Evolutionary conservation across 768 basidiomycete genomes (phyloP).

Genomic region (Amanita rimosa): DNA sequence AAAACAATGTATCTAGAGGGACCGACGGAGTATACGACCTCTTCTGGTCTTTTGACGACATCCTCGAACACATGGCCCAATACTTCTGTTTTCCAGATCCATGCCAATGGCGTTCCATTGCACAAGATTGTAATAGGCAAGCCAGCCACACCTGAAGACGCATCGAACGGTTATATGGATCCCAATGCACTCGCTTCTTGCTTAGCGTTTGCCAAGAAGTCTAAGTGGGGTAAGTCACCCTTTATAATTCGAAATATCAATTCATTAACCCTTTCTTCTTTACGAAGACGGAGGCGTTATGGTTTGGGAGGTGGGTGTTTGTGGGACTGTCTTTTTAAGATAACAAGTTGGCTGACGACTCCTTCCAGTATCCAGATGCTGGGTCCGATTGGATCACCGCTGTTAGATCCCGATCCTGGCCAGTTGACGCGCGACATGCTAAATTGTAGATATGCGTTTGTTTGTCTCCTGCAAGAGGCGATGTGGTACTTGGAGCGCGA

Average conservation of each 20-base stretch:
- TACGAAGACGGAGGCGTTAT: background rate
- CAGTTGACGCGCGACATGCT: background rate
- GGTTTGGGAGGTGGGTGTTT: background rate
- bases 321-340: background rate
- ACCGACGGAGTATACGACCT: constrained; percentile 39
- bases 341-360: background rate
- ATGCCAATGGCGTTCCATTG: constrained; percentile 33
- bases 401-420: background rate
- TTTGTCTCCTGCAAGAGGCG: too few relatives aligned
- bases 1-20: constrained; percentile 25
- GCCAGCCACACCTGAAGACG: constrained; percentile 31
- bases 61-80: constrained; percentile 44
- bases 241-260: background rate
- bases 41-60: constrained; percentile 34
- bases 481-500: background rate
- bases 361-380: background rate
- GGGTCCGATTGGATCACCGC: background rate
- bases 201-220: constrained; percentile 32
- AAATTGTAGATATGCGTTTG: background rate
- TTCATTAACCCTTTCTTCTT: background rate
- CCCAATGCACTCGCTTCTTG: constrained; percentile 39
- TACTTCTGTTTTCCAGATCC: constrained; percentile 38
- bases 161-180: constrained; percentile 40
- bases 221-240: constrained; percentile 43
- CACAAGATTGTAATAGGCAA: constrained; percentile 60